These are phyloP conservation scores for Quercus tomentella DNA, from an alignment of 331 rosid species.

Conservation along the genomic window DNA sequence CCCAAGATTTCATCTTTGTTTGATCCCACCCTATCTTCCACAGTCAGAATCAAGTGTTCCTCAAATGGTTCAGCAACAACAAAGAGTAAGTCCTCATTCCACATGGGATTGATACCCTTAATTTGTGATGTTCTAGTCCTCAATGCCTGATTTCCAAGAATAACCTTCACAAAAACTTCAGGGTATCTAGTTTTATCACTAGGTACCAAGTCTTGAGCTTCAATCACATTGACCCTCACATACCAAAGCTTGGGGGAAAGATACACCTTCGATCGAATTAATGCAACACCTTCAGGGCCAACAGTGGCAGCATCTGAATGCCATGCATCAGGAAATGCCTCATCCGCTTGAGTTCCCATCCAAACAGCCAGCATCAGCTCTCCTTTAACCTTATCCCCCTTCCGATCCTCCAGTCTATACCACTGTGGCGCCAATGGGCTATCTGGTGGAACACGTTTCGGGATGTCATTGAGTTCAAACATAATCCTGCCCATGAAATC, in stretches of 20 bases:
- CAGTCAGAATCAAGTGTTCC: constrained; percentile 40
- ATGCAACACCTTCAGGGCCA: constrained; percentile 34
- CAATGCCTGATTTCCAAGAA: constrained; percentile 28
- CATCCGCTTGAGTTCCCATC: constrained; percentile 85
- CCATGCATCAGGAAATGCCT: constrained; percentile 54
- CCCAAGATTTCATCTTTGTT: constrained; percentile 48
- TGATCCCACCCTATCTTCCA: constrained; percentile 44
- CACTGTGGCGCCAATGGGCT: constrained; percentile 72
- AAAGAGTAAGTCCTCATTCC: constrained; percentile 72
- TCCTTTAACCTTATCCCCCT: constrained; percentile 44
- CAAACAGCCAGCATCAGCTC: constrained; percentile 73
- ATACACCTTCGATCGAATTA: constrained; percentile 46
- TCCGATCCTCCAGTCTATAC: constrained; percentile 48
- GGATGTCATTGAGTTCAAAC: constrained; percentile 52
- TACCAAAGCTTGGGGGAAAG: constrained; percentile 62
- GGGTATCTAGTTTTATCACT: constrained; percentile 42
- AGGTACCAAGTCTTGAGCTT: constrained; percentile 60
- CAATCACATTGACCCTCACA: constrained; percentile 63
- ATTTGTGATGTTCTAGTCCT: constrained; percentile 40
- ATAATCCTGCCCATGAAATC: constrained; percentile 52
- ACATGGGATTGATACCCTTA: constrained; percentile 42
- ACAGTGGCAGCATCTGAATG: constrained; percentile 59
- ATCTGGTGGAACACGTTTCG: constrained; percentile 53
- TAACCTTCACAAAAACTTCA: constrained; percentile 44
- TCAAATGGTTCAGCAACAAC: constrained; percentile 62